A percentile compares a stretch with the other conserved stretches of the same genome.
Evolutionary conservation across 768 basidiomycete species (phyloP).

Genomic region (Mycena olivaceomarginata): DNA sequence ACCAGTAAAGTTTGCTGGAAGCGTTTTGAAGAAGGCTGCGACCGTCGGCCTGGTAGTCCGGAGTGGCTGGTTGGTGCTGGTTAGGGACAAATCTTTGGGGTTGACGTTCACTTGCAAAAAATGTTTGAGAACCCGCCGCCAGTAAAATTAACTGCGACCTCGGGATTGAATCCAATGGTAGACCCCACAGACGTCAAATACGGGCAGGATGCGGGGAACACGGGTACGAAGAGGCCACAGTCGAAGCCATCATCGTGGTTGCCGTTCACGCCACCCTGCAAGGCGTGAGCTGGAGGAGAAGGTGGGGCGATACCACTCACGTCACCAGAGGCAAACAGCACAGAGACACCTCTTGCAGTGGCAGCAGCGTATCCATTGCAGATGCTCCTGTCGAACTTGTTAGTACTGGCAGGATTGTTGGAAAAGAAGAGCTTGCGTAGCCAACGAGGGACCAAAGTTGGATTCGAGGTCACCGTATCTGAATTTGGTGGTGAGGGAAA

Average conservation of each 20-base stretch:
- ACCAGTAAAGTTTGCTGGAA: conserved; percentile 38
- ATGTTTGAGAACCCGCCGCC: conserved; percentile 63
- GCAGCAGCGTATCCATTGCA: conserved; percentile 65
- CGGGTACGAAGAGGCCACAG: conserved; percentile 53
- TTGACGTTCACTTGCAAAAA: conserved; percentile 47
- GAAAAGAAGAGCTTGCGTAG: conserved; percentile 62
- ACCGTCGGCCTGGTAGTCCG: conserved; percentile 57
- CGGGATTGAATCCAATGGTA: conserved; percentile 29
- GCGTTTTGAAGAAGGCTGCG: conserved; percentile 47
- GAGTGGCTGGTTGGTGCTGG: conserved; percentile 38
- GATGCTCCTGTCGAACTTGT: conserved; percentile 68
- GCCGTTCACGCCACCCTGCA: conserved; percentile 35
- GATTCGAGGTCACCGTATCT: conserved; percentile 31
- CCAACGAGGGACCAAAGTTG: conserved; percentile 47
- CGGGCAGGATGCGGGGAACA: conserved; percentile 44
- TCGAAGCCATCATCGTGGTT: conserved; percentile 46
- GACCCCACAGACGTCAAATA: conserved; percentile 41
- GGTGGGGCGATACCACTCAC: conserved; percentile 10
- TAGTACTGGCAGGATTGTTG: conserved; percentile 62
- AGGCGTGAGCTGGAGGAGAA: neutral
- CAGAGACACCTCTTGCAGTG: conserved; percentile 46
- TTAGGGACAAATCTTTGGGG: conserved; percentile 13
- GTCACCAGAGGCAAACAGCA: conserved; percentile 36
- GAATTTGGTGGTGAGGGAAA: conserved; percentile 16
- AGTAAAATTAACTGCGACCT: conserved; percentile 18